These are phyloP conservation scores for Wickerhamiella lipophila DNA, from an alignment of 805 yeast species.

Conservation along the genomic window DNA sequence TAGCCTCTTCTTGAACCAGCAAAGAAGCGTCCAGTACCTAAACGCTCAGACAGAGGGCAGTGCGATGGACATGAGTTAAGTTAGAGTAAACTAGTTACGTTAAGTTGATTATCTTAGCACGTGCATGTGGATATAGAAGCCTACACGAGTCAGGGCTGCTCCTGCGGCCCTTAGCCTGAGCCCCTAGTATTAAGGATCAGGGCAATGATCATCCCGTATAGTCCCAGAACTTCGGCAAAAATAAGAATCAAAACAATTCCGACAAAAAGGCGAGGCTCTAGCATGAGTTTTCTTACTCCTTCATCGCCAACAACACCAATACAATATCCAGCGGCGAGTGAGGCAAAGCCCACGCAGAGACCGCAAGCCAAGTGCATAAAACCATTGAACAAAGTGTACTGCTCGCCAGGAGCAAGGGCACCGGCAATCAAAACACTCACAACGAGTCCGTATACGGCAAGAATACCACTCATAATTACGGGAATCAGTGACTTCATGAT, in stretches of 20 bases:
- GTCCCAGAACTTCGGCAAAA: constrained; percentile 82
- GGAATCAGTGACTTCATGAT: constrained; percentile 88
- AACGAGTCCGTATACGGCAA: constrained; percentile 92
- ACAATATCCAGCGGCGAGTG: constrained; percentile 93
- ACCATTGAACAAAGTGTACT: constrained; percentile 86
- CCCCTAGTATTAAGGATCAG: constrained; percentile 65
- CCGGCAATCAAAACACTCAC: constrained; percentile 88
- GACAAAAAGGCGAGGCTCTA: constrained; percentile 76
- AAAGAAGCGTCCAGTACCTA: constrained; percentile 76
- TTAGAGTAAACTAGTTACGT: neutral
- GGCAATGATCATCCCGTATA: constrained; percentile 91
- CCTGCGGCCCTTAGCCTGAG: constrained; percentile 3
- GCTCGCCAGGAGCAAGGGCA: constrained; percentile 61
- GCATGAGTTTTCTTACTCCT: constrained; percentile 79
- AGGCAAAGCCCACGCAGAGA: constrained; percentile 87
- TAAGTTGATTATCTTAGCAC: neutral
- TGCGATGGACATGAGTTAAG: constrained; percentile 6
- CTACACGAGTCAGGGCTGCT: neutral
- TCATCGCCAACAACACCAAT: constrained; percentile 91
- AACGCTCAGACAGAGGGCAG: constrained; percentile 27
- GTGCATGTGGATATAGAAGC: no score
- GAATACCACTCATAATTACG: constrained; percentile 95
- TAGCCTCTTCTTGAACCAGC: constrained; percentile 73
- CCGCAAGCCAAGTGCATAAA: constrained; percentile 97
- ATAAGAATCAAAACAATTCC: constrained; percentile 81